Evolutionary conservation across 192 early-diverging fungal genomes (phyloP).

Genomic region (Entomortierella lignicola): DNA sequence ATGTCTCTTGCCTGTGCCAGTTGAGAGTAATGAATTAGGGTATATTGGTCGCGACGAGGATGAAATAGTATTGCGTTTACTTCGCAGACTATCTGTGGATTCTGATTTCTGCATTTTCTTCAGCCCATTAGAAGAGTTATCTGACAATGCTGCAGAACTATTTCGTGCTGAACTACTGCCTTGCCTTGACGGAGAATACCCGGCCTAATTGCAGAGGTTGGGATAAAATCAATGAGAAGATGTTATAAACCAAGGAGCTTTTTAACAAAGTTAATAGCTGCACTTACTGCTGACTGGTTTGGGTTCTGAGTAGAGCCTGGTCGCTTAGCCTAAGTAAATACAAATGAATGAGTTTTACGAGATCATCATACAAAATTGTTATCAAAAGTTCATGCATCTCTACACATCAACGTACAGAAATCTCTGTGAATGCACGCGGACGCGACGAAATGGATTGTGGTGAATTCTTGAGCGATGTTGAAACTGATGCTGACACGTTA

Average conservation of each 20-base stretch:
- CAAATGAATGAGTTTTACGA: neutral
- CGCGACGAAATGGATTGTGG: conserved; percentile 1
- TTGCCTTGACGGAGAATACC: neutral
- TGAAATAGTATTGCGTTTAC: conserved; percentile 43
- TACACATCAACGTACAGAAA: conserved; percentile 5
- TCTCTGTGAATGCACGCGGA: conserved; percentile 34
- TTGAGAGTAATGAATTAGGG: conserved; percentile 16
- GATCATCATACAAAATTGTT: neutral
- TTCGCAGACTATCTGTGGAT: conserved; percentile 24
- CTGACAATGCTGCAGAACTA: neutral
- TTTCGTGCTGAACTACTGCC: neutral
- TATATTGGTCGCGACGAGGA: conserved; percentile 24
- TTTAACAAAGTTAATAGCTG: too few species aligned
- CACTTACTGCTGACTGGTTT: neutral
- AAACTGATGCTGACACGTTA: neutral
- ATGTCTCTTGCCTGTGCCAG: conserved; percentile 18
- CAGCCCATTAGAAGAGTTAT: conserved; percentile 20
- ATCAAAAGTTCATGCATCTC: too few species aligned
- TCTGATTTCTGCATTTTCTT: conserved; percentile 23
- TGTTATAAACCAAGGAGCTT: neutral
- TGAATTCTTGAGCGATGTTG: conserved; percentile 3
- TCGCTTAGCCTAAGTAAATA: conserved; percentile 5
- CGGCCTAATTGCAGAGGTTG: neutral
- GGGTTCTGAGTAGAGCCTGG: conserved; percentile 1
- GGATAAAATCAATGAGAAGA: too few species aligned